Base-by-base conservation (phyloP, 2,329 filamentous ascomycete genomes). In the Colletotrichum tamarilloi region DNA sequence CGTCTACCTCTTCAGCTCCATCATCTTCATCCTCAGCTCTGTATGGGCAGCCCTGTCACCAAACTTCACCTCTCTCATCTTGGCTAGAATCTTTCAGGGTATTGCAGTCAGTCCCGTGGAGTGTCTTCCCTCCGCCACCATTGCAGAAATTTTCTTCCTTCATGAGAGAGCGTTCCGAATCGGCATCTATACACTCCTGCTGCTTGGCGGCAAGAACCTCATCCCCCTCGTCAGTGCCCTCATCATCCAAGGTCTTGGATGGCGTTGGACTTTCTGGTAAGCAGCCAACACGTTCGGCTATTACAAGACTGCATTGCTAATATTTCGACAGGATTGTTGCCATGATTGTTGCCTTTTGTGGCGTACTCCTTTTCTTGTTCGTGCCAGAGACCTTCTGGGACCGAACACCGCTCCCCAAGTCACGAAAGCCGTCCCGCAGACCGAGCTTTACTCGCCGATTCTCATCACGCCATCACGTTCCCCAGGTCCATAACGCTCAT, bases 331-430 rank as follows among this genome's bases (percentile, higher is more conserved):
- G 93, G 93, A 92, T 97, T 68, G 91, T 97, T 58, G 91, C 95
- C 0, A 94, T 98, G 4, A 85, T 97, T 11, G 93, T 95, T 42
- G 94, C 87, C 0, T 89, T 94, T 60, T 92, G 91, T 73, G 88
- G 92, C 49, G 81, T 90, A 24, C 84, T 97, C 3, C 87, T 98
- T 1, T 98, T 97, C 80, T 87, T 98, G 72, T 97, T 98, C 77
- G 94, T 98, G 0, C 96, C 96, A 0, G 96, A 98, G 83, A 98
- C 95, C 0, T 98, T 98, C 76, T 98, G 96, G 96, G 95, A 98
- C 81, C 88, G 96, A 60, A 92, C 93, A 2, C 95, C 95, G 2
- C 71, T 82, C 35, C 83, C 83, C 1, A 81, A 77, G 58, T 79
- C 82, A 3, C 79, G 81, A 24, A 82, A 82, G 53, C 77, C 81